These are phyloP conservation scores for Penicillium nucicola DNA, from an alignment of 495 filamentous ascomycete genomes.

Conservation along the genomic window DNA sequence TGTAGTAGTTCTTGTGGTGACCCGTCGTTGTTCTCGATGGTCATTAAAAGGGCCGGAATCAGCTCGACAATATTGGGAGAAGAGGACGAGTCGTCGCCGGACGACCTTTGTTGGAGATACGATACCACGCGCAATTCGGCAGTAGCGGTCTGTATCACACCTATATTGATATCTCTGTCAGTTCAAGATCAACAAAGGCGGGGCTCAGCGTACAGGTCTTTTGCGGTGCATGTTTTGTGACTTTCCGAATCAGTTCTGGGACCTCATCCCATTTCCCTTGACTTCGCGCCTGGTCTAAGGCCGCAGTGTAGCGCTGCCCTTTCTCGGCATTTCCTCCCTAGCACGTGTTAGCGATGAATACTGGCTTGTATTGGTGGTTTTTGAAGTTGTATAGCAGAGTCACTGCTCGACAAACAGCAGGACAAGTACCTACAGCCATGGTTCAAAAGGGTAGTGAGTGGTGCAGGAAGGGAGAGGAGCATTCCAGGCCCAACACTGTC, in stretches of 20 bases:
- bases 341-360: slow-evolving; percentile 24
- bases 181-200: slow-evolving; percentile 6
- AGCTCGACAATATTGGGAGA: slow-evolving; percentile 59
- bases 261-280: slow-evolving; percentile 85
- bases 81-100: slow-evolving; percentile 40
- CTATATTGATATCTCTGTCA: slow-evolving; percentile 40
- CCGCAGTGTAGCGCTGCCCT: slow-evolving; percentile 71
- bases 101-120: slow-evolving; percentile 37
- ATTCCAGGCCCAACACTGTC: slow-evolving; percentile 7
- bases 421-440: slow-evolving; percentile 36
- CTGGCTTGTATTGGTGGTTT: not conserved
- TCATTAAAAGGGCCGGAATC: slow-evolving; percentile 56
- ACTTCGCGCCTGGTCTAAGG: slow-evolving; percentile 81
- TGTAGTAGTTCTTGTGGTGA: slow-evolving; percentile 71
- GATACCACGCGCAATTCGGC: slow-evolving; percentile 64
- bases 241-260: slow-evolving; percentile 85
- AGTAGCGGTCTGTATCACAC: slow-evolving; percentile 71
- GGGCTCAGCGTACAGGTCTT: slow-evolving; percentile 63
- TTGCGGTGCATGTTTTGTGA: slow-evolving; percentile 88
- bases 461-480: slow-evolving; percentile 14
- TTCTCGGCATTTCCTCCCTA: slow-evolving; percentile 58
- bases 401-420: not conserved
- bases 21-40: slow-evolving; percentile 58
- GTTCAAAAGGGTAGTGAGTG: slow-evolving; percentile 18
- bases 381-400: not conserved